Evolutionary conservation across 2,329 filamentous ascomycete genomes (phyloP), one percentile per base, ranked within the genome.

Genomic region (Talaromyces sp.): DNA sequence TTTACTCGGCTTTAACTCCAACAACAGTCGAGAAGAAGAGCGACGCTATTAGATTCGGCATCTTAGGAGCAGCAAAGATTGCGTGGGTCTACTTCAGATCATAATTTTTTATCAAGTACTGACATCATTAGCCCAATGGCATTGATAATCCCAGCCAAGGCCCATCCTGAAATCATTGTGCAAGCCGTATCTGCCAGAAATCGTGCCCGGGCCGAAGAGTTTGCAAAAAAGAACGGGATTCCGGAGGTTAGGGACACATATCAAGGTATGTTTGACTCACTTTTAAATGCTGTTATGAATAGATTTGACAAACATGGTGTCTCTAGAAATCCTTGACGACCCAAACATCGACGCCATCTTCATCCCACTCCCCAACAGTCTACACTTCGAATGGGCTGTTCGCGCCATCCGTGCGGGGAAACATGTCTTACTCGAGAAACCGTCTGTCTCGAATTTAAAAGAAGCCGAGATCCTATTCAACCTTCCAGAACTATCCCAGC

Each of bases 351-450:
- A 84, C 54, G 79, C 76, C 17, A 78, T 86, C 60, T 85, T 83
- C 71, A 82, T 85, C 66, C 78, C 82, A 10, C 75, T 85, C 2
- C 70, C 71, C 11, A 77, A 77, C 58, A 68, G 64, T 7, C 68
- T 70, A 8, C 76, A 78, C 47, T 73, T 70, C 29, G 78, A 83
- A 67, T 85, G 81, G 80, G 77, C 83, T n/a, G 68, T 80, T 19
- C 78, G 79, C 64, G 79, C 83, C 3, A 74, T 86, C 22, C 70
- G 73, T 31, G 79, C 78, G 1, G 82, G 82, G 7, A 86, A 85
- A 68, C 83, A 86, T 69, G 83, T 86, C 22, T 77, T 86, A 0
- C 72, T 85, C 3, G 84, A 86, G 70, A 85, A 86, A 71, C 83
- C 84, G 0, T 77, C 79, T 1, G 77, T 76, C 19, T 76, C 75